These are phyloP conservation scores for Leucaena leucocephala DNA, from an alignment of 306 rosid genomes.

Conservation along the genomic window DNA sequence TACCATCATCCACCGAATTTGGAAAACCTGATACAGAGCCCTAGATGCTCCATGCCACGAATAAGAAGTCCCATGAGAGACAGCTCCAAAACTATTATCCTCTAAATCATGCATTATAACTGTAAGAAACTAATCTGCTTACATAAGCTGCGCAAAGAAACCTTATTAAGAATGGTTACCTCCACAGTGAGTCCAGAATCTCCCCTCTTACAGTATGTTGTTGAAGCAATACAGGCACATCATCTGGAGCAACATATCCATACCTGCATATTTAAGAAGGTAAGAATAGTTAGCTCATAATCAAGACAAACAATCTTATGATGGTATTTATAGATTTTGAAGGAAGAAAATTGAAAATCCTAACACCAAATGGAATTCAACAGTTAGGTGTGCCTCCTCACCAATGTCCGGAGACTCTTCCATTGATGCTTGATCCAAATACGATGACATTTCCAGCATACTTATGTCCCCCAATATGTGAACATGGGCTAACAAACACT, in stretches of 20 bases:
- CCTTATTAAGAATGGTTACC: background rate
- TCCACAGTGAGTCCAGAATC: conserved; percentile 2
- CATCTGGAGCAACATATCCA: conserved; percentile 11
- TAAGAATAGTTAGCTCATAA: conserved; percentile 7
- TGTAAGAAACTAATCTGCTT: background rate
- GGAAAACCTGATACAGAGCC: background rate
- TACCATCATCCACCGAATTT: background rate
- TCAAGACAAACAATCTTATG: conserved; percentile 25
- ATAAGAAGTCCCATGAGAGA: background rate
- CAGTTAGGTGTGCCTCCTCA: background rate
- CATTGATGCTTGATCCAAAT: conserved; percentile 1
- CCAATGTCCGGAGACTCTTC: background rate
- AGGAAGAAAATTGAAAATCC: background rate
- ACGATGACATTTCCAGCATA: conserved; percentile 6
- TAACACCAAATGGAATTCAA: background rate
- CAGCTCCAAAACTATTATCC: background rate
- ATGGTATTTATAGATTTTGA: background rate
- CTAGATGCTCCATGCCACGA: background rate
- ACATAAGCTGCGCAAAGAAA: background rate
- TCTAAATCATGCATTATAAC: background rate
- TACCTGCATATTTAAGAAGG: background rate
- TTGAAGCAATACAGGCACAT: conserved; percentile 12
- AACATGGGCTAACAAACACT: conserved; percentile 13
- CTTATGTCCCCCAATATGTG: background rate
- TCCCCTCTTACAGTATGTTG: background rate